Evolutionary conservation across 2,329 filamentous ascomycete genomes (phyloP), one percentile per base, ranked within the genome.

Genomic region (Tympanopsis confertula): DNA sequence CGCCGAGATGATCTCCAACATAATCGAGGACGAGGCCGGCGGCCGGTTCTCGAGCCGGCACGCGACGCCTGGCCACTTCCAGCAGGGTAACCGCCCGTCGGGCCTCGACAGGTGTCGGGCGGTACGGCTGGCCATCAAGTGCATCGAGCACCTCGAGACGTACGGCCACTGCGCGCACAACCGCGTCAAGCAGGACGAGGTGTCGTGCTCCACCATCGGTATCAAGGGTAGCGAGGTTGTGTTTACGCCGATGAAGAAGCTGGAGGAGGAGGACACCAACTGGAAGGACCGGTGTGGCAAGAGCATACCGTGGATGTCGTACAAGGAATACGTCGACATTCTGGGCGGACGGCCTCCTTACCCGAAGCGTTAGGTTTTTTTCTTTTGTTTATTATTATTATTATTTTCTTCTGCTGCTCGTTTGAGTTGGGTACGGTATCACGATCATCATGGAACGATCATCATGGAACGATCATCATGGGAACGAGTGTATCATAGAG

Each of bases 21-120:
- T 96, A 62, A 94, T 98, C 62, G 84, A 84, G 41, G 87, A 94
- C 48, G 91, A 96, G 59, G 85, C 87, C 5, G 82, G 85, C 49
- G 87, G 87, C 45, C 79, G 87, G 13, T 98, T 98, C 54, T 89
- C 98, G 59, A 83, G 85, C 35, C 79, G 89, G 42, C 82, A 91
- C 55, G 88, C 86, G 47, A 89, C 94, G 37, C 88, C 88, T 1
- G 88, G 88, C 13, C 88, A 95, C 62, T 88, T 94, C 46, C 88
- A 94, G 61, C 89, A 95, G 63, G 88, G 88, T 48, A 87, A 86
- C 41, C 86, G 85, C 32, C 91, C 91, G 1, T 93, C 86, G 3
- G 79, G 91, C 5, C 95, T 98, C 88, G 91, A 98, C 61, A 82
- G 91, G 39, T 88, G 89, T 50, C 79, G 91, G 35, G 89, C 91